Evolutionary conservation across 2,329 filamentous ascomycete genomes (phyloP), one percentile per base, ranked within the genome.

Genomic region (Claviceps paspali): DNA sequence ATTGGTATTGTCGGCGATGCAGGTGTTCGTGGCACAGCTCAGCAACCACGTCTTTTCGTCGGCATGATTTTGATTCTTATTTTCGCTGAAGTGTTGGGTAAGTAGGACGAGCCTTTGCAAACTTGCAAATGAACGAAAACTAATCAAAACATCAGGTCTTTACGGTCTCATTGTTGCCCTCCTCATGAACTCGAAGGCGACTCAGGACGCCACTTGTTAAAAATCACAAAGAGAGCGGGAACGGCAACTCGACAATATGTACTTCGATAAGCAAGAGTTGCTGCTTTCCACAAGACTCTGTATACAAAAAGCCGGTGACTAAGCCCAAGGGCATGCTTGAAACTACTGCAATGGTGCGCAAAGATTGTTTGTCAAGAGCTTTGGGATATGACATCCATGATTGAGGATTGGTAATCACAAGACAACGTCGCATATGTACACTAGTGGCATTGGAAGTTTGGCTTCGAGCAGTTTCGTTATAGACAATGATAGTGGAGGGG

Each of bases 11-110:
- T 87, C 46, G 82, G 83, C 69, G 83, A 91, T 51, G 83, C 83
- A 52, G 84, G 83, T 80, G 83, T 91, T 42, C 76, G 83, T 56
- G 83, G 82, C 67, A 85, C 80, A 47, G 82, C 83, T 41, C 82
- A 87, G 59, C 82, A 87, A 61, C 81, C 82, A 44, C 73, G 81
- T 59, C 73, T 93, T 49, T 94, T 92, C 65, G 86, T 94, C 58
- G 87, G 87, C 65, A 95, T 95, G 86, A 93, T 95, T 65, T 64
- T 95, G 60, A 95, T 95, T 70, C 84, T 95, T 67, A 95, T 95
- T 88, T 95, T 94, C 73, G 87, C 87, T 50, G 87, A 95, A 88
- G 87, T 95, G 50, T 67, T 95, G 79, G 87, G 86, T 91, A 70
- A 45, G 79, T 68, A n/a, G 4, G 9, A 23, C 23, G 12, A 14